Percentiles rank a stretch among this genome's conserved stretches.
Conservation (phyloP, 805 yeast genomes). For the Pichia deserticola region DNA sequence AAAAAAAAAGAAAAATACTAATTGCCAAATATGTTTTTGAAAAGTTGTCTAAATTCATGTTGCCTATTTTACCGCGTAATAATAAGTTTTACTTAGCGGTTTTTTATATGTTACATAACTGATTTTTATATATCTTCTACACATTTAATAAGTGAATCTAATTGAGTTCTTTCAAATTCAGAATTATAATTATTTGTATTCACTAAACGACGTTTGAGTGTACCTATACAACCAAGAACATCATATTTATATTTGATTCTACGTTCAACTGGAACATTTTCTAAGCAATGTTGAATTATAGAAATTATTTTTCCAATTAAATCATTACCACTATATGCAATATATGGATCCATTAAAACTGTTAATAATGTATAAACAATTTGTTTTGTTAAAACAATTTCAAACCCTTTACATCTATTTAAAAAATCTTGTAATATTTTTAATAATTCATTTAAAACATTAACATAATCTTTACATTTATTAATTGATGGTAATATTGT, state of each 20-base stretch:
- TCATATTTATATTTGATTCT: constrained; percentile 16
- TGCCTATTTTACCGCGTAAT: too few relatives aligned
- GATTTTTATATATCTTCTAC: not conserved
- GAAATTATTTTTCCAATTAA: not conserved
- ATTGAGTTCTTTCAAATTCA: not conserved
- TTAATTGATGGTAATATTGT: constrained; percentile 22
- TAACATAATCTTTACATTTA: constrained; percentile 21
- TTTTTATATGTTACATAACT: not conserved
- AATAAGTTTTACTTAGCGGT: too few relatives aligned
- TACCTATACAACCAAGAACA: constrained; percentile 18
- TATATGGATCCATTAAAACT: constrained; percentile 22
- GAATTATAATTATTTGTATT: not conserved
- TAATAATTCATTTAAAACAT: constrained; percentile 13
- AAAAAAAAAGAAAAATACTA: too few relatives aligned
- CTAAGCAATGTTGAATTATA: not conserved
- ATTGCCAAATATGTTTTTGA: too few relatives aligned
- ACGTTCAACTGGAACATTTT: not conserved
- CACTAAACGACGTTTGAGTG: constrained; percentile 4
- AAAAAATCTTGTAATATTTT: constrained; percentile 10
- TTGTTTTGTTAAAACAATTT: constrained; percentile 16
- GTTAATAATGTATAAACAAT: constrained; percentile 20
- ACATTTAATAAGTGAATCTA: not conserved
- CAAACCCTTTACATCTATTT: constrained; percentile 13
- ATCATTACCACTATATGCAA: constrained; percentile 12
- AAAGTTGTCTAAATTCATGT: too few relatives aligned